Percentiles rank a stretch among this genome's conserved stretches.
Conservation (phyloP, 257 asterid species). For the Nicotiana noctiflora region DNA sequence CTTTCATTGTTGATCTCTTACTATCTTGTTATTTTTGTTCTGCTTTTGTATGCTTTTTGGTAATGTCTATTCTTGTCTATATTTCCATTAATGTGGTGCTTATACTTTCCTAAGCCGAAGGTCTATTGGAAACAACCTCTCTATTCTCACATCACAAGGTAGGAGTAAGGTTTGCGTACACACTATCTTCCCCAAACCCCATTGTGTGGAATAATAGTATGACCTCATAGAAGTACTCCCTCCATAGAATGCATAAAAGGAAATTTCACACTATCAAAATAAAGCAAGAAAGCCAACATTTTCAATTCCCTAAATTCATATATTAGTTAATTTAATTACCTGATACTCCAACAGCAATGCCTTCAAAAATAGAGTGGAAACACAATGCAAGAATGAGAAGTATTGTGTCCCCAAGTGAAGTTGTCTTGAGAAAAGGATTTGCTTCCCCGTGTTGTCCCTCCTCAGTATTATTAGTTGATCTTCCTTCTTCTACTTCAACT, state of each 20-base stretch:
- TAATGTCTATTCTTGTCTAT: no score
- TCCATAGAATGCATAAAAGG: not conserved
- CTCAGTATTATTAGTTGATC: conserved; percentile 1
- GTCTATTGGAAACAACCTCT: no score
- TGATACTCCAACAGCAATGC: conserved; percentile 90
- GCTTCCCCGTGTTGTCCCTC: conserved; percentile 7
- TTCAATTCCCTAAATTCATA: not conserved
- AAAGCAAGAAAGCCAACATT: not conserved
- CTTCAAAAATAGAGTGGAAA: conserved; percentile 85
- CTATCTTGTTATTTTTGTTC: no score
- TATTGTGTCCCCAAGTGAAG: conserved; percentile 50
- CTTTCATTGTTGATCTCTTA: no score
- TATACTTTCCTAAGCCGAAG: no score
- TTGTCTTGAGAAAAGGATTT: conserved; percentile 29
- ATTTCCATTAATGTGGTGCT: no score
- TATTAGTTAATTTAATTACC: conserved; percentile 24
- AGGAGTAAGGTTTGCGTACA: no score
- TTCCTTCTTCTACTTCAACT: conserved; percentile 33
- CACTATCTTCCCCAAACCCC: no score
- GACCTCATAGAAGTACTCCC: not conserved
- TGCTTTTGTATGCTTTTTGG: no score
- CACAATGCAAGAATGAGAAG: conserved; percentile 76
- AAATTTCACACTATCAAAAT: not conserved
- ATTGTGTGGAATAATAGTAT: no score
- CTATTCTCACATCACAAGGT: no score